Evolutionary conservation across 2,329 filamentous ascomycete species (phyloP), one percentile per base, ranked within the genome.

Genomic region (Didymella lethalis): DNA sequence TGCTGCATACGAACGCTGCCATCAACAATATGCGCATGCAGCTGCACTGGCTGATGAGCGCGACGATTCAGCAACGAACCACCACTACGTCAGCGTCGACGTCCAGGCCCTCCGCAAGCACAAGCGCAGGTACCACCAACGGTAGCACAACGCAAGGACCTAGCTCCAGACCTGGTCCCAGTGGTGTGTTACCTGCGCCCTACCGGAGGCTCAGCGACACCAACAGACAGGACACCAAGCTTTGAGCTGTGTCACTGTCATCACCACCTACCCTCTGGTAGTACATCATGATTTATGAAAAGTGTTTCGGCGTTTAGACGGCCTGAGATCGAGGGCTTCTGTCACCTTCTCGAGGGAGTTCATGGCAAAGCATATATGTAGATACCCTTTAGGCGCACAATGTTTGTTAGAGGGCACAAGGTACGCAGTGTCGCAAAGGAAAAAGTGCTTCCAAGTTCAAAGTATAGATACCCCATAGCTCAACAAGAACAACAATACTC

Each of bases 11-110:
- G 7, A 86, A 84, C 59, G 85, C 85, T 3, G 85, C 85, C 38
- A 80, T 88, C 44, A 84, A 82, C 64, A 83, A 80, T 16, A 81
- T 88, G 61, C 81, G 84, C 53, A 82, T 87, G 77, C 86, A 88
- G 66, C 78, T 88, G 23, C 85, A 87, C 51, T 88, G 86, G 86
- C 79, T 88, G 12, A 83, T 86, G 67, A 85, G 84, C 59, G 81
- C 84, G 2, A 82, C 84, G 18, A 72, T 87, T 59, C 83, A 85
- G 57, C 72, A 76, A 47, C 72, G 73, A 31, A 67, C 66, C 16
- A 71, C 60, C 43, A 65, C 71, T 43, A 59, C 69, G 41, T 65
- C 67, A 40, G 68, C 60, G 47, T 68, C 71, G 8, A 65, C 68
- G 7, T 59, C 66, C 45, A 65, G 71, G 57, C 64, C 69, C 38